Conservation (phyloP, 129 eudicot species). For the Centella asiatica region DNA sequence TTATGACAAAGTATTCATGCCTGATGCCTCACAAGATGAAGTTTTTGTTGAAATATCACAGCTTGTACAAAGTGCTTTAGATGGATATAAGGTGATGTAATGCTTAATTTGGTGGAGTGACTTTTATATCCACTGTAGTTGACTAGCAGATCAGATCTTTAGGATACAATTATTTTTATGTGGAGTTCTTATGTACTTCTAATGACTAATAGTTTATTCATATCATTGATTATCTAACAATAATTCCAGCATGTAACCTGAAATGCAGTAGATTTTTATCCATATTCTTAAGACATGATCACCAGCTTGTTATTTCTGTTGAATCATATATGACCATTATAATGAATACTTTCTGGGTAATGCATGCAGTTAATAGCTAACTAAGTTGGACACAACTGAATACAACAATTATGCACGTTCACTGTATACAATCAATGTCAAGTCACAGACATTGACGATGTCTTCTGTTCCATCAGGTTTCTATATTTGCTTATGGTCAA, state of each 20-base stretch:
- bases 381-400: not conserved
- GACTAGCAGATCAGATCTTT: not conserved
- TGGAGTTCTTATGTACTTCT: not conserved
- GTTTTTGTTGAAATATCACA: conserved; percentile 91
- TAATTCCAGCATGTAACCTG: too few species aligned
- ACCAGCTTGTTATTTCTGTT: not conserved
- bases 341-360: not conserved
- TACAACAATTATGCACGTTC: not conserved
- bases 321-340: not conserved
- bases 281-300: not conserved
- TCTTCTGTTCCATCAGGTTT: conserved; percentile 47
- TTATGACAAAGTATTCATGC: conserved; percentile 87
- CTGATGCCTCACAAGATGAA: conserved; percentile 77
- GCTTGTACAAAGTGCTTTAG: conserved; percentile 97
- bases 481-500: conserved; percentile 97
- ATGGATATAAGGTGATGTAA: conserved; percentile 86
- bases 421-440: not conserved
- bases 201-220: too few species aligned
- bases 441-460: not conserved
- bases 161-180: too few species aligned
- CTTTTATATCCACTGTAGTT: not conserved
- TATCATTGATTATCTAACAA: too few species aligned
- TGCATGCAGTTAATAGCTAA: not conserved
- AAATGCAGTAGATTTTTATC: too few species aligned
- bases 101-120: not conserved